Conservation (phyloP, 2,329 filamentous ascomycete genomes). For the Ophiostoma himal-ulmi region DNA sequence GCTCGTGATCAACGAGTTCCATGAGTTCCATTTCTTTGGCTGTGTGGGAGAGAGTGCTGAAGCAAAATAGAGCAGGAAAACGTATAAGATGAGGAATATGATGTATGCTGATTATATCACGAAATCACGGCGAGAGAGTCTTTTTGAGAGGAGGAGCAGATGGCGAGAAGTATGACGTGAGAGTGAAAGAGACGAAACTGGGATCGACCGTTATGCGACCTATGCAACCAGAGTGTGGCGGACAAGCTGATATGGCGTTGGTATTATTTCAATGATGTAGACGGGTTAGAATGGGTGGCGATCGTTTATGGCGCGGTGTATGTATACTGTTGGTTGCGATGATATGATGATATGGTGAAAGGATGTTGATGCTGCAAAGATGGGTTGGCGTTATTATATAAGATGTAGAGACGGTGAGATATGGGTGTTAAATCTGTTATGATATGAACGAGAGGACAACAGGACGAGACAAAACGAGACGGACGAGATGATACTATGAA, state of each 20-base stretch:
- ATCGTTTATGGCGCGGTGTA: background rate
- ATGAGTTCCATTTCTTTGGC: slow-evolving; percentile 53
- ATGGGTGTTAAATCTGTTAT: background rate
- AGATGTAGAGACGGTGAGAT: background rate
- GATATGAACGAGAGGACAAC: background rate
- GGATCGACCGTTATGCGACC: background rate
- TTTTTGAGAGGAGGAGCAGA: background rate
- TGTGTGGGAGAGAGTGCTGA: slow-evolving; percentile 2
- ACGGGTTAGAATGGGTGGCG: background rate
- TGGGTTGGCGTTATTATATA: background rate
- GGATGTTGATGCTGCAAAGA: background rate
- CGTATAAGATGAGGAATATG: background rate
- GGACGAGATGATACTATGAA: background rate
- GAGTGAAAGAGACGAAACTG: background rate
- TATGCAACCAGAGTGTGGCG: background rate
- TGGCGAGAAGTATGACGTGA: background rate
- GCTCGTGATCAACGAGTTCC: slow-evolving; percentile 60
- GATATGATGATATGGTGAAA: background rate
- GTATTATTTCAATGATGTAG: background rate
- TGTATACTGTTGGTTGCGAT: background rate
- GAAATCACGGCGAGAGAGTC: background rate
- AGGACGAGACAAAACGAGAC: background rate
- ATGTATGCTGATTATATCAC: background rate
- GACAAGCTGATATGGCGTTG: background rate
- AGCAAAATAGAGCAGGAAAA: background rate